Percentiles rank a stretch among this genome's conserved stretches.
Conservation (phyloP, 805 yeast species). For the Kodamaea kakaduensis region DNA sequence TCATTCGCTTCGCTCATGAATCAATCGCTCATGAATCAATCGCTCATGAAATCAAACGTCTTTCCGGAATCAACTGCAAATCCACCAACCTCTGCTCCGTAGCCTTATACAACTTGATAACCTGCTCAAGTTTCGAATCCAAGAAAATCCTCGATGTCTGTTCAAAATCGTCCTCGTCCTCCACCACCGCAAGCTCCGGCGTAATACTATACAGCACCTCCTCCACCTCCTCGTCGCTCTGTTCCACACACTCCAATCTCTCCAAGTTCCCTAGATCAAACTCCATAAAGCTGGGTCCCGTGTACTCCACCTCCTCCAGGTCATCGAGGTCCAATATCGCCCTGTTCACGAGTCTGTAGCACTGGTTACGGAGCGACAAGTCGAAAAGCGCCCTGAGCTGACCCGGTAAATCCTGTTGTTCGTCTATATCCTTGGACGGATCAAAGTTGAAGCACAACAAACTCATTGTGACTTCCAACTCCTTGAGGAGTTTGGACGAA, state of each 20-base stretch:
- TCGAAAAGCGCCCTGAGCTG: conserved; percentile 56
- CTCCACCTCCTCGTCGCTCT: conserved; percentile 6
- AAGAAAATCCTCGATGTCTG: conserved; percentile 16
- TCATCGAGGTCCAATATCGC: conserved; percentile 46
- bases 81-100: conserved; percentile 52
- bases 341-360: conserved; percentile 68
- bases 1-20: too few relatives aligned
- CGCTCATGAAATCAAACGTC: conserved; percentile 20
- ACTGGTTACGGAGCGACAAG: conserved; percentile 55
- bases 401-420: conserved; percentile 46
- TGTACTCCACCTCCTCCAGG: conserved; percentile 13
- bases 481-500: conserved; percentile 57
- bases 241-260: conserved; percentile 6
- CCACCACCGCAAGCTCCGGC: conserved; percentile 8
- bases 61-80: conserved; percentile 24
- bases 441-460: conserved; percentile 53
- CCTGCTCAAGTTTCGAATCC: conserved; percentile 46
- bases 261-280: conserved; percentile 13
- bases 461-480: conserved; percentile 81
- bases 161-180: conserved; percentile 7
- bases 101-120: conserved; percentile 61
- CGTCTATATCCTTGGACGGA: conserved; percentile 27
- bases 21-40: conserved; percentile 12
- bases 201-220: conserved; percentile 3
- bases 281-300: conserved; percentile 20